Percentiles rank a stretch among this genome's conserved stretches.
Evolutionary conservation across 2,329 filamentous ascomycete species (phyloP).

Genomic region (Sporothrix mexicana): DNA sequence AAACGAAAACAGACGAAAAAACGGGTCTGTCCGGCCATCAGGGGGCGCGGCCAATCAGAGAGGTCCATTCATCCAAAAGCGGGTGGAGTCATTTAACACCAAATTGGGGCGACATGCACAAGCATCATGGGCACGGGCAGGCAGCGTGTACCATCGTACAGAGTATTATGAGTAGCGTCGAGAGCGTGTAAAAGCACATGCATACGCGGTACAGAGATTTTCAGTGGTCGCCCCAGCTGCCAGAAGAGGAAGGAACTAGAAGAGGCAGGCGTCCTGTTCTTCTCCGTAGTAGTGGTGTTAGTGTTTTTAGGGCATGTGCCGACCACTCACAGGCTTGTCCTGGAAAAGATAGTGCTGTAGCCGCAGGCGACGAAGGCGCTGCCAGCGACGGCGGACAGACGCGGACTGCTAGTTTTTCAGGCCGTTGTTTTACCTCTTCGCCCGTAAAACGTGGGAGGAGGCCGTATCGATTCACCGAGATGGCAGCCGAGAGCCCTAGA

Average conservation of each 20-base stretch:
- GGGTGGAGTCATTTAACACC: slow-evolving; percentile 15
- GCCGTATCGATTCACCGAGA: background rate
- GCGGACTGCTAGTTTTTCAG: no score
- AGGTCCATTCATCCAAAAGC: background rate
- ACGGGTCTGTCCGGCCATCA: background rate
- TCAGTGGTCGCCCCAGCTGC: background rate
- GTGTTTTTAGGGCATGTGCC: background rate
- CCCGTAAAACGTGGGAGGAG: no score
- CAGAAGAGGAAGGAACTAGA: no score
- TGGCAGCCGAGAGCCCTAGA: background rate
- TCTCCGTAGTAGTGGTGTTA: no score
- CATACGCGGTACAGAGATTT: background rate
- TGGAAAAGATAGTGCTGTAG: background rate
- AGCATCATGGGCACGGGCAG: no score
- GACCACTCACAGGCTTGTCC: background rate
- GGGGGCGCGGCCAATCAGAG: slow-evolving; percentile 5
- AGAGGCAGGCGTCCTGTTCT: no score
- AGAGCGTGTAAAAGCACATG: no score
- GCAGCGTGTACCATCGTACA: no score
- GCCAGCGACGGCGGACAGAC: background rate
- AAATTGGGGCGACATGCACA: slow-evolving; percentile 4
- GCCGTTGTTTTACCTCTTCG: background rate
- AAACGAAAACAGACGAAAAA: background rate
- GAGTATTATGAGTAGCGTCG: no score
- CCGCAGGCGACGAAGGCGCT: background rate